These are phyloP conservation scores for Pseudogymnoascus sp. DNA, from an alignment of 2,329 filamentous ascomycete species.

Conservation along the genomic window DNA sequence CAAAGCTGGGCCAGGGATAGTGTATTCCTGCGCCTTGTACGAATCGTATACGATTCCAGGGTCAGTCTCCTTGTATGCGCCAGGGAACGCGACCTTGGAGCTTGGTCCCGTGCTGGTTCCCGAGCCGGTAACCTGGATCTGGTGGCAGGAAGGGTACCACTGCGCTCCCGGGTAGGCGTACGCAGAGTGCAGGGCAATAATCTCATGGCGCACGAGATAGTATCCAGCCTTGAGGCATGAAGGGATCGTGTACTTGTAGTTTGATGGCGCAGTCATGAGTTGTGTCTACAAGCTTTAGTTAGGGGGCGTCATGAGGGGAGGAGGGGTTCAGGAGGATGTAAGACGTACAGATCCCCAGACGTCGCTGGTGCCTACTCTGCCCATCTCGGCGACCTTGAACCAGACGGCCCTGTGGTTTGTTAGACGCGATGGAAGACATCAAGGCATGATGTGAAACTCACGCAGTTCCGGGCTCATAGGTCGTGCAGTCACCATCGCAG, in stretches of 20 bases:
- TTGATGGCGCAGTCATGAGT: slow-evolving; percentile 9
- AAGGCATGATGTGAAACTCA: slow-evolving; percentile 17
- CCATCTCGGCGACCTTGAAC: slow-evolving; percentile 15
- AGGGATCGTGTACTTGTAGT: slow-evolving; percentile 38
- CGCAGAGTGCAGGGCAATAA: slow-evolving; percentile 43
- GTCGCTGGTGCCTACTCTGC: slow-evolving; percentile 12
- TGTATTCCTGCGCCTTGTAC: slow-evolving; percentile 32
- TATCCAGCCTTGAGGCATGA: slow-evolving; percentile 41
- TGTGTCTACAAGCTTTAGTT: slow-evolving; percentile 3
- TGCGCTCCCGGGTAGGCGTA: slow-evolving; percentile 25
- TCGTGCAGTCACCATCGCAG: slow-evolving; percentile 43
- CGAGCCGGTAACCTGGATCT: slow-evolving; percentile 37
- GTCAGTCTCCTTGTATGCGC: slow-evolving; percentile 36
- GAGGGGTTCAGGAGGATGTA: not conserved
- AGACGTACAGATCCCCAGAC: slow-evolving; percentile 10
- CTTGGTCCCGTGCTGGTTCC: slow-evolving; percentile 28
- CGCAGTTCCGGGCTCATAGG: slow-evolving; percentile 38
- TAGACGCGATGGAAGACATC: not conserved
- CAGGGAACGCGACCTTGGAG: slow-evolving; percentile 33
- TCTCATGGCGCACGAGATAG: slow-evolving; percentile 44
- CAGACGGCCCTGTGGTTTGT: slow-evolving; percentile 13
- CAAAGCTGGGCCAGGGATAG: slow-evolving; percentile 39
- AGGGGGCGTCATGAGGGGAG: not conserved
- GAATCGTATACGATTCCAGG: slow-evolving; percentile 39
- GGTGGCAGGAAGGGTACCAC: slow-evolving; percentile 28